Evolutionary conservation across 768 basidiomycete genomes (phyloP).

Genomic region (Wakefieldia striispora): DNA sequence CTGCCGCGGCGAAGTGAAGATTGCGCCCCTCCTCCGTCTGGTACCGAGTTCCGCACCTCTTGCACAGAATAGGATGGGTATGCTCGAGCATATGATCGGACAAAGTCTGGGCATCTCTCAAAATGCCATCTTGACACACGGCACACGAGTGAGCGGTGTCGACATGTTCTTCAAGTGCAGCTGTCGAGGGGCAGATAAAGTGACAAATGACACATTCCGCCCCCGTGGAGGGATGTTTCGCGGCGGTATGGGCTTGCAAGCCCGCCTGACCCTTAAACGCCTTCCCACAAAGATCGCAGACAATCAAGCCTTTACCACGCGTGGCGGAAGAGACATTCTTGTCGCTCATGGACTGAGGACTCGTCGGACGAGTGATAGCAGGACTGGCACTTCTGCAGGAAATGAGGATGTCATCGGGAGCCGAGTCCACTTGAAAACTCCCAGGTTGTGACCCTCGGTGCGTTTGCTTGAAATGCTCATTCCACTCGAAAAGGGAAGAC

Average conservation of each 20-base stretch:
- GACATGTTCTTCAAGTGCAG: slow-evolving; percentile 26
- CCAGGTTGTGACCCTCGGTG: slow-evolving; percentile 11
- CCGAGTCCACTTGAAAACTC: slow-evolving; percentile 6
- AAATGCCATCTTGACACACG: slow-evolving; percentile 30
- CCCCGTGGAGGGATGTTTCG: slow-evolving; percentile 21
- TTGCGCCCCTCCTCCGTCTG: slow-evolving; percentile 35
- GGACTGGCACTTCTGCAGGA: slow-evolving; percentile 15
- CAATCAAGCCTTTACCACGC: slow-evolving; percentile 2
- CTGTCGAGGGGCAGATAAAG: slow-evolving; percentile 18
- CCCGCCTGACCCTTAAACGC: slow-evolving; percentile 17
- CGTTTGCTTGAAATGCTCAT: slow-evolving; percentile 23
- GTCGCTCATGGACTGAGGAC: slow-evolving; percentile 16
- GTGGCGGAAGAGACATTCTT: slow-evolving; percentile 3
- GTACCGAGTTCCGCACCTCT: slow-evolving; percentile 31
- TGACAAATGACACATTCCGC: slow-evolving; percentile 27
- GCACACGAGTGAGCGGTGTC: slow-evolving; percentile 25
- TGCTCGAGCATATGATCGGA: slow-evolving; percentile 31
- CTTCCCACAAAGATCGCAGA: slow-evolving; percentile 25
- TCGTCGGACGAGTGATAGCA: slow-evolving; percentile 11
- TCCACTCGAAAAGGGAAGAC: slow-evolving; percentile 28
- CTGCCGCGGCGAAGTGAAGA: slow-evolving; percentile 38
- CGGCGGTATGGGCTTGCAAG: slow-evolving; percentile 24
- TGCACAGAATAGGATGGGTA: slow-evolving; percentile 26
- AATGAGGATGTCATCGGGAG: slow-evolving; percentile 2
- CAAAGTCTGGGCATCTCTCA: slow-evolving; percentile 24